Evolutionary conservation across 495 filamentous ascomycete species (phyloP).

Genomic region (Lepidopterella palustris): DNA sequence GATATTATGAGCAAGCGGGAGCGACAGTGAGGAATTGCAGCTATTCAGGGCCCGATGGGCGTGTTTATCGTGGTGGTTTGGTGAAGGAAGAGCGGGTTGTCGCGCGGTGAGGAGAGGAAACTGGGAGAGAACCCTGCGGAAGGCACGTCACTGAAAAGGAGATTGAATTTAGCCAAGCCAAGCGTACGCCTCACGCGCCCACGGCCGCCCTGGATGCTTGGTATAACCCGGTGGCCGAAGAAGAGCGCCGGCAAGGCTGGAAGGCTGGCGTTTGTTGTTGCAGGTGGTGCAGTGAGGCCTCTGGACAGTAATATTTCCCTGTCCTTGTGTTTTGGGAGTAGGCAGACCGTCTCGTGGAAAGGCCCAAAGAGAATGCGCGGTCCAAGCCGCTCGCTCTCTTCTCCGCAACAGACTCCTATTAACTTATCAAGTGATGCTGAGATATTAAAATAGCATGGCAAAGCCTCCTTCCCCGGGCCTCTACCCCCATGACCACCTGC

Average conservation of each 20-base stretch:
- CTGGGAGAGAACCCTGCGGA: constrained; percentile 9
- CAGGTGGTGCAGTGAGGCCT: not conserved
- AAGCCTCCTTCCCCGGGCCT: not conserved
- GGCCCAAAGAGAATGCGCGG: not conserved
- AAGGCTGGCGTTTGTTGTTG: not conserved
- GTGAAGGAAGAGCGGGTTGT: not conserved
- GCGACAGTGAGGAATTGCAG: not conserved
- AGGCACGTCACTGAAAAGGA: constrained; percentile 11
- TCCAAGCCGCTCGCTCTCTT: too few species aligned
- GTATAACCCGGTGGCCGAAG: not conserved
- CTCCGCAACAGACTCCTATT: too few species aligned
- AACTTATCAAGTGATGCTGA: not conserved
- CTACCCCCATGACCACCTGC: constrained; percentile 1
- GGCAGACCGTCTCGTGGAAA: not conserved
- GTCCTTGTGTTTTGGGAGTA: not conserved
- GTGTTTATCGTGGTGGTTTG: not conserved
- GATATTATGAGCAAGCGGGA: not conserved
- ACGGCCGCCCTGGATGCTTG: not conserved
- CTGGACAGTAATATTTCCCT: not conserved
- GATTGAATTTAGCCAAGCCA: constrained; percentile 17
- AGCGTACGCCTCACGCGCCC: constrained; percentile 7
- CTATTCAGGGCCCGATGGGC: not conserved
- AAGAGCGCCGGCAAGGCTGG: not conserved
- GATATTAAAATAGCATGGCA: not conserved
- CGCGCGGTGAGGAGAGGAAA: constrained; percentile 4